Evolutionary conservation across 495 filamentous ascomycete species (phyloP).

Genomic region (Entonaema liquescens): DNA sequence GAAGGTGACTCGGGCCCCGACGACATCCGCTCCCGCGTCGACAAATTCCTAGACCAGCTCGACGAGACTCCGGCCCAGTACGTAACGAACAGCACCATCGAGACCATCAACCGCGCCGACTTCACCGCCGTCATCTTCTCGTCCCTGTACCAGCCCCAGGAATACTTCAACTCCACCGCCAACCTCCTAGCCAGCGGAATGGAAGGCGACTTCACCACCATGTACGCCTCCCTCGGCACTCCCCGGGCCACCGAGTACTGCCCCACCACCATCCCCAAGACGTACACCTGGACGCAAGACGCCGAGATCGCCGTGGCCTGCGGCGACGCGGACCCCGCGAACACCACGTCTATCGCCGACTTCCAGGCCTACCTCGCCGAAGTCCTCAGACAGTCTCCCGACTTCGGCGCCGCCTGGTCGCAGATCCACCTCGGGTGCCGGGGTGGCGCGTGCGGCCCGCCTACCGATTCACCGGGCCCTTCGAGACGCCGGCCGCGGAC

Average conservation of each 20-base stretch:
- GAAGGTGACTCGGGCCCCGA: conserved; percentile 55
- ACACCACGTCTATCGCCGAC: conserved; percentile 34
- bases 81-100: conserved; percentile 49
- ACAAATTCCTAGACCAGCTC: conserved; percentile 30
- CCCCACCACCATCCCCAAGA: conserved; percentile 1
- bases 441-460: conserved; percentile 54
- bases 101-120: conserved; percentile 53
- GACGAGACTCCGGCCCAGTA: conserved; percentile 34
- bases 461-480: conserved; percentile 46
- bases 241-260: conserved; percentile 24
- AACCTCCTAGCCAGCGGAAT: conserved; percentile 50
- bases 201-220: conserved; percentile 16
- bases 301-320: conserved; percentile 62
- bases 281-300: conserved; percentile 26
- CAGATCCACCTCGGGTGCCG: conserved; percentile 60
- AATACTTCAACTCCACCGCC: conserved; percentile 36
- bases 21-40: conserved; percentile 58
- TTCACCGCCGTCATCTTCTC: conserved; percentile 47
- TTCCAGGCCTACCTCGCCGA: conserved; percentile 54
- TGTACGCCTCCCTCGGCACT: conserved; percentile 4
- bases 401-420: conserved; percentile 66
- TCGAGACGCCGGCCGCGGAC: conserved; percentile 29
- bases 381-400: conserved; percentile 54
- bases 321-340: conserved; percentile 60
- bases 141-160: conserved; percentile 30